Evolutionary conservation across 225 moss, liverwort and hornwort species (phyloP), one percentile per base, ranked within the genome.

Genomic region (Asterella californica): DNA sequence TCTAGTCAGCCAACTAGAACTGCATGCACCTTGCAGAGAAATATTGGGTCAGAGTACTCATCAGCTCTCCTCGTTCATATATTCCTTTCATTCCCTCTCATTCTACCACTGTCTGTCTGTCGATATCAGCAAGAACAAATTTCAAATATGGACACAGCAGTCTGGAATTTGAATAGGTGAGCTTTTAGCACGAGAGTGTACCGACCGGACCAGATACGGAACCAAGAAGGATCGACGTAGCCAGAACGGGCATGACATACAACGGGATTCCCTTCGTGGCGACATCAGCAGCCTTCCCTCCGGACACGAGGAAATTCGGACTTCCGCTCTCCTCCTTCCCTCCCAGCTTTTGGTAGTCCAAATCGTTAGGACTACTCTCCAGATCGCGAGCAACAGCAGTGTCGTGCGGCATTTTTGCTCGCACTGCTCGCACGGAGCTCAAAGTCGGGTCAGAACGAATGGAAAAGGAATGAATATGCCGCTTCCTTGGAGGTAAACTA

Each of bases 201-300:
- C 73, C 6, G 10, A 76, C 75, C 75, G 75, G 75, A 30, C 75
- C 75, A 76, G 75, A 34, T 57, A 38, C 19, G 18, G 75, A 34
- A 59, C 75, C 75, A 6, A 59, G 57, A 34, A 24, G 21, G 59
- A 76, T 59, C 59, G 75, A 22, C 59, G 6, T 10, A 14, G 37
- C 75, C 18, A 76, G 75, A 36, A 76, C 15, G 37, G 75, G 75
- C 75, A 76, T 76, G 59, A 76, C 25, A 25, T 8, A 76, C 2
- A 57, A 76, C 21, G 75, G 75, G 6, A 34, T 59, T 72, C 10
- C 21, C 6, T 7, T 4, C 4, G 42, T 7, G 42, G 42, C 42
- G 19, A 7, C 24, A 50, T 14, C 49, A 24, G 47, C n/a, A 50
- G 48, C 29, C 48, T 49, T 49, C 48, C 4, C 15, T 14, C 49